Base-by-base conservation (phyloP, 73 alveolate genomes). In the Paraurostyla sp. region DNA sequence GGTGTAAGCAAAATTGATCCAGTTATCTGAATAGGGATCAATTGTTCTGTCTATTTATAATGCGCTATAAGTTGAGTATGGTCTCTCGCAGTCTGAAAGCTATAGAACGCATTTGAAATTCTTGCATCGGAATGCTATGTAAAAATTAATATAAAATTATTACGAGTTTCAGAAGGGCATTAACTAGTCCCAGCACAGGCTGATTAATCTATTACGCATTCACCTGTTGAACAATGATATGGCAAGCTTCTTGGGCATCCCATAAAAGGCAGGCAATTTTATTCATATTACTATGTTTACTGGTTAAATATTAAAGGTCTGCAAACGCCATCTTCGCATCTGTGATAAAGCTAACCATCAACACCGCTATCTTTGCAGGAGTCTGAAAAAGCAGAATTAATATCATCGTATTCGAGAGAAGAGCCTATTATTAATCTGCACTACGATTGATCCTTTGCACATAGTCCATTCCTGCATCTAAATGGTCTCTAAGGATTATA, bases 251-350 rank as follows among this genome's bases (percentile, higher is more conserved):
- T 36, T 35, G 95, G 92, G 48, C 98, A 94, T 42, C 98, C 98
- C 83, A 91, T 76, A 71, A 29, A 94, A 38, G 87, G 92, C 15
- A 89, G 90, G 42, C 80, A 82, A 23, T 50, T 16, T 35, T 92
- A 68, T 48, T 63, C 71, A 2, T n/a, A 73, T 43, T 42, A n/a
- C 38, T 41, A 6, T 9, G 83, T 43, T 3, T 29, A 20, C n/a
- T 9, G n/a, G 23, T 69, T 40, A 18, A 7, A 48, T 25, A 6
- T 16, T 56, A 73, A 25, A 0, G 90, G 81, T 52, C 98, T 91
- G 76, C 97, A 93, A 20, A 93, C 29, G 25, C 98, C 98, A 91
- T 94, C 98, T 59, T 91, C 98, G 43, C 95, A 91, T 48, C 87
- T 45, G 3, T n/a, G 16, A 25, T 16, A 73, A 18, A 25, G 18